Evolutionary conservation across 2,329 filamentous ascomycete genomes (phyloP), one percentile per base, ranked within the genome.

Genomic region (Helicocarpus griseus): DNA sequence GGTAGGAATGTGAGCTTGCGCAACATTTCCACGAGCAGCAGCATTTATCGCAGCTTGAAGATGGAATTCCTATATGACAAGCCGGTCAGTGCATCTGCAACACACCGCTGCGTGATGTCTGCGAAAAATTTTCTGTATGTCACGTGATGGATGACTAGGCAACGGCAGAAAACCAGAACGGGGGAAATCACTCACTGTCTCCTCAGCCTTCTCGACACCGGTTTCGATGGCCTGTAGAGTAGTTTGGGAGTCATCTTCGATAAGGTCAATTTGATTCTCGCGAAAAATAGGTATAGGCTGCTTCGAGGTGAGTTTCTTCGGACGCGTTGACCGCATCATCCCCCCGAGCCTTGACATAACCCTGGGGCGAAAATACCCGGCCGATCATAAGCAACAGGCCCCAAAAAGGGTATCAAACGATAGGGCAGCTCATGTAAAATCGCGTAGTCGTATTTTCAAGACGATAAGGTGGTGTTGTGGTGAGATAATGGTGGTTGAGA

Each of bases 171-270:
- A 31, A 41, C 19, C 33, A 22, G 38, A 11, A 40, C n/a, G 59
- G 60, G 60, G 62, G 60, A 65, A 61, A 63, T 57, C 60, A 87
- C 89, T 82, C 73, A 96, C 93, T 75, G 91, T 91, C 81, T 97
- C 90, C 74, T 98, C 93, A 58, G 84, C 87, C 69, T 95, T 90
- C 73, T 98, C 93, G 63, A 98, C 93, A 72, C 93, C 93, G 60
- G 90, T 96, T 67, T 93, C 89, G 67, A 96, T 89, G 65, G 85
- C 88, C 73, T 78, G 82, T 76, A 81, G 87, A 68, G 86, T 85
- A 61, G 86, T 86, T 67, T 91, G 83, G 63, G 87, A 81, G 59
- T 84, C 81, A 73, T 95, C 88, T 70, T 96, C 95, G 71, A 89
- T 82, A 64, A 85, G 78, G 67, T 96, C 89, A 72, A 97, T 86